Base-by-base conservation (phyloP, 345 rosid species). In the Bruguiera sexangula region DNA sequence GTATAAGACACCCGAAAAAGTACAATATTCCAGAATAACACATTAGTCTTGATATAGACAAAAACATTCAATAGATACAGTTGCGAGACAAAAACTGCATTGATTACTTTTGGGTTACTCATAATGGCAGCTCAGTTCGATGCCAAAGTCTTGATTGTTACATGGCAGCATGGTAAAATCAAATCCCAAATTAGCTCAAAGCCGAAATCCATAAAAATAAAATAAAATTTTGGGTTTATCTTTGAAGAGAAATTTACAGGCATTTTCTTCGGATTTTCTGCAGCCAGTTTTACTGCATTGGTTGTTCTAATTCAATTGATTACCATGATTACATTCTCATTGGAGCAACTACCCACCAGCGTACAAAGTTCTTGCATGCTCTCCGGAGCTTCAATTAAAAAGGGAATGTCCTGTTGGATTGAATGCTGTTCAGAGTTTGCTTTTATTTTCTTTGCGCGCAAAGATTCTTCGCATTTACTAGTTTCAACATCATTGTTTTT, bases 261-360 rank as follows among this genome's bases (percentile, higher is more conserved):
- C 81, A 92, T 89, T 81, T 92, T 95, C 84, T 87, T 95, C 65
- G 96, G 84, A 82, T 95, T 95, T 83, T 87, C 98, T 60, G 92
- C 93, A 48, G 90, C 88, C 69, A 91, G 86, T 71, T 85, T 83
- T 74, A 89, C 86, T 59, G 96, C 87, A 80, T 90, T 82, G 68
- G 79, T 79, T 65, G 69, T 34, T 48, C 86, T 84, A 71, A 95
- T 90, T 76, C 97, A 86, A 75, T 76, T 76, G 58, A 92, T 74
- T 54, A 90, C 75, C 43, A 76, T 59, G 67, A 87, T 3, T 63
- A 83, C 69, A 48, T 92, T 85, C 6, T 71, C 79, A 79, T 86
- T 84, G 68, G 96, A 86, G 75, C 73, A 62, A 65, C 76, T 77
- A 60, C 78, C 84, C 62, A 89, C 71, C 52, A 89, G 73, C 16